A percentile compares a stretch with the other conserved stretches of the same genome.
These are phyloP conservation scores for Passalora sequoiae DNA, from an alignment of 2,329 filamentous ascomycete genomes.

Conservation along the genomic window DNA sequence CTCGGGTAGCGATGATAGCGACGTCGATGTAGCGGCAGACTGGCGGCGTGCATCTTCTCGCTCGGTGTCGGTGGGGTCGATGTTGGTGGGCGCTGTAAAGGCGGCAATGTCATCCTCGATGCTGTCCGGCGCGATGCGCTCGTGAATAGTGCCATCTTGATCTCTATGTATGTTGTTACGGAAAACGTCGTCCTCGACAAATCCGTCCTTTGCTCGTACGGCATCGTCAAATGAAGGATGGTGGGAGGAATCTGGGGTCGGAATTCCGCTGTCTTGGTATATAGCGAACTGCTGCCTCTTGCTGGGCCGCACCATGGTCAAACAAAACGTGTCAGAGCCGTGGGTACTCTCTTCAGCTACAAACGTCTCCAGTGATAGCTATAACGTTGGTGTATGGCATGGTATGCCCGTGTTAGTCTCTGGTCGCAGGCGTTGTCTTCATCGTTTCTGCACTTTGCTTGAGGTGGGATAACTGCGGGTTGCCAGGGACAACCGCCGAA, in stretches of 20 bases:
- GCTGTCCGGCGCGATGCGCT: neutral
- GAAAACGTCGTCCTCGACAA: neutral
- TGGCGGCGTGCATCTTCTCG: slow-evolving; percentile 20
- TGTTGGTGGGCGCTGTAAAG: slow-evolving; percentile 2
- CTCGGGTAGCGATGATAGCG: slow-evolving; percentile 33
- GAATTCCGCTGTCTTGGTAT: slow-evolving; percentile 15
- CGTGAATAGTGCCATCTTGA: neutral
- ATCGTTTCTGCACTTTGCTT: no score
- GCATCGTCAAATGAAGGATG: slow-evolving; percentile 6
- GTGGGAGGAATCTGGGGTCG: slow-evolving; percentile 6
- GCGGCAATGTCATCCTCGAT: slow-evolving; percentile 5
- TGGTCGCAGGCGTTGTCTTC: slow-evolving; percentile 2
- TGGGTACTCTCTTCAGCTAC: slow-evolving; percentile 2
- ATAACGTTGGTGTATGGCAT: neutral
- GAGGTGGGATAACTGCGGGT: no score
- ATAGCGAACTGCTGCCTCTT: slow-evolving; percentile 19
- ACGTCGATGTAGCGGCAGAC: slow-evolving; percentile 27
- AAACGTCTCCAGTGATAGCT: neutral
- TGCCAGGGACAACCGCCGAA: neutral
- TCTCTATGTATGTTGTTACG: neutral
- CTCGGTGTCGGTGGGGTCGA: slow-evolving; percentile 11
- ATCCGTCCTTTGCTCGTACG: neutral
- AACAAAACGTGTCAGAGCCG: no score
- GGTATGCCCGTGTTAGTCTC: neutral
- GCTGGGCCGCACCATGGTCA: slow-evolving; percentile 54